These are phyloP conservation scores for Saccharomycopsis sp. DNA, from an alignment of 805 yeast genomes.

Conservation along the genomic window DNA sequence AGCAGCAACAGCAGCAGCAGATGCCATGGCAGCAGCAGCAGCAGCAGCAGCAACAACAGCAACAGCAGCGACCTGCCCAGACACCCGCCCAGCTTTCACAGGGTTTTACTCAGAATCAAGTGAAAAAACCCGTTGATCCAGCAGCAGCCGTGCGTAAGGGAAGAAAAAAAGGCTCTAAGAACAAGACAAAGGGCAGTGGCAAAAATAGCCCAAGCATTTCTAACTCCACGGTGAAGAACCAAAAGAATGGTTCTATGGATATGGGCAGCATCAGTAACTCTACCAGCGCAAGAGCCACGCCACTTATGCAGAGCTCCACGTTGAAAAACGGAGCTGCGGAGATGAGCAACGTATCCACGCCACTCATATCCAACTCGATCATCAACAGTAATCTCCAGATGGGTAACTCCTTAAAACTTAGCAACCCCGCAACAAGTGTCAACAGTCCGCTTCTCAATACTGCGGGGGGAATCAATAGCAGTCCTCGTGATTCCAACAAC, in stretches of 20 bases:
- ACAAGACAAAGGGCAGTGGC: background rate
- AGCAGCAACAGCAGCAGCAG: slow-evolving; percentile 14
- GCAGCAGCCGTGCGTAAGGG: background rate
- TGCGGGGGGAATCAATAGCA: slow-evolving; percentile 4
- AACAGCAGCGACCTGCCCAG: slow-evolving; percentile 18
- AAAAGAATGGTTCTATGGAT: background rate
- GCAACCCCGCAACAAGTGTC: slow-evolving; percentile 7
- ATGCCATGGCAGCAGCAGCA: slow-evolving; percentile 13
- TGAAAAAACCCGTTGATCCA: background rate
- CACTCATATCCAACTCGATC: slow-evolving; percentile 13
- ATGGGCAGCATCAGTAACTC: background rate
- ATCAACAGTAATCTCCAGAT: slow-evolving; percentile 9
- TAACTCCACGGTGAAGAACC: background rate
- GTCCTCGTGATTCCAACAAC: slow-evolving; percentile 7
- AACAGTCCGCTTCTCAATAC: slow-evolving; percentile 11
- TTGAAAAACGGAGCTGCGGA: background rate
- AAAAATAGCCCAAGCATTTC: background rate
- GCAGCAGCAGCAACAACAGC: slow-evolving; percentile 10
- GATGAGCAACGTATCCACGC: slow-evolving; percentile 6
- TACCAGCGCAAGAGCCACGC: background rate
- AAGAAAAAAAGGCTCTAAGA: background rate
- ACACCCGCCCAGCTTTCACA: background rate
- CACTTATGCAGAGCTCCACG: background rate
- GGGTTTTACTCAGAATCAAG: background rate
- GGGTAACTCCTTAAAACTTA: slow-evolving; percentile 9